These are phyloP conservation scores for Dimocarpus longan DNA, from an alignment of 345 rosid species.

Conservation along the genomic window DNA sequence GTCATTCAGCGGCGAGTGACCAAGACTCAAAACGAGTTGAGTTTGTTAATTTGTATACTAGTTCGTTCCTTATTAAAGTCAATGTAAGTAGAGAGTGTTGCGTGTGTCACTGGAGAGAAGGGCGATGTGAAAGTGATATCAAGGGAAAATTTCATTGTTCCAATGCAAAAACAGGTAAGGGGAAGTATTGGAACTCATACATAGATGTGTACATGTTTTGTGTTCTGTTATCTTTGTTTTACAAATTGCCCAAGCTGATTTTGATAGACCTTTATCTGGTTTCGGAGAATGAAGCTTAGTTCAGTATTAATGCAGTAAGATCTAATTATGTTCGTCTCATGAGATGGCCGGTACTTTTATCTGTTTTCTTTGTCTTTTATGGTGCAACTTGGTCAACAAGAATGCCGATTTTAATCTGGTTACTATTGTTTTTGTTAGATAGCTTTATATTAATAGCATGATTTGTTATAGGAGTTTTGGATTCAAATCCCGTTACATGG, in stretches of 20 bases:
- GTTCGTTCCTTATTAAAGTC: not conserved
- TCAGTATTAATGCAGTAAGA: no score
- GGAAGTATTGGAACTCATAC: not conserved
- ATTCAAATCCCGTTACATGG: not conserved
- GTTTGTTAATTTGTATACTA: not conserved
- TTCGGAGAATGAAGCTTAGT: no score
- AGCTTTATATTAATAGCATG: not conserved
- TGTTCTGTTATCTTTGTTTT: not conserved
- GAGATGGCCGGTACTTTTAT: not conserved
- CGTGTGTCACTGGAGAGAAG: constrained; percentile 15
- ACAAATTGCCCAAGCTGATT: no score
- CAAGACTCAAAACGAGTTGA: not conserved
- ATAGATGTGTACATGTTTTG: not conserved
- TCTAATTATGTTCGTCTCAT: not conserved
- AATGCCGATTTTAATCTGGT: no score
- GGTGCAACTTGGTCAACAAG: no score
- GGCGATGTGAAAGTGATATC: constrained; percentile 2
- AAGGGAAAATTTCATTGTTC: constrained; percentile 1
- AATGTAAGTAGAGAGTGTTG: not conserved
- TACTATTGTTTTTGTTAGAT: no score
- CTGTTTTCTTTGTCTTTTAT: no score
- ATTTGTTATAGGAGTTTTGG: not conserved
- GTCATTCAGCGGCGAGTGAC: constrained; percentile 21
- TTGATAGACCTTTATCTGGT: no score
- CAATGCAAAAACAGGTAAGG: not conserved